Conservation (phyloP, 768 basidiomycete species). For the Russula emetica region DNA sequence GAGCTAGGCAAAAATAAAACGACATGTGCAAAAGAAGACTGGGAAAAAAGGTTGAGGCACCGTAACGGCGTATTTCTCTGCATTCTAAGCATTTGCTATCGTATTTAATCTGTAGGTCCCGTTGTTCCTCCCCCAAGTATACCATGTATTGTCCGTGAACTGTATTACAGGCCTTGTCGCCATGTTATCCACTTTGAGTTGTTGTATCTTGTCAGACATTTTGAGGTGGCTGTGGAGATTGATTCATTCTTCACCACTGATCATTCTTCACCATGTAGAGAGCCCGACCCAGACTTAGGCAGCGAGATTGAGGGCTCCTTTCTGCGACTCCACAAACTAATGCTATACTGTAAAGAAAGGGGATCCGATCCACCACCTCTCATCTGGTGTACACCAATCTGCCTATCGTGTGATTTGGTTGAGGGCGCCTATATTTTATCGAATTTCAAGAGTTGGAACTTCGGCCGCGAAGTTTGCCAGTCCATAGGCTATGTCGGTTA, state of each 20-base stretch:
- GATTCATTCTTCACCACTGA: not conserved
- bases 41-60: slow-evolving; percentile 15
- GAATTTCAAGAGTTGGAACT: too few species aligned
- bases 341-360: slow-evolving; percentile 43
- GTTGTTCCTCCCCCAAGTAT: not conserved
- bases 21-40: slow-evolving; percentile 30
- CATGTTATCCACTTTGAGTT: slow-evolving; percentile 9
- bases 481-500: too few species aligned
- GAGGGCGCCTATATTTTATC: too few species aligned
- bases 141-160: slow-evolving; percentile 13
- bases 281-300: slow-evolving; percentile 62
- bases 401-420: not conserved
- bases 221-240: not conserved
- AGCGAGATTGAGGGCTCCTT: slow-evolving; percentile 56
- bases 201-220: not conserved
- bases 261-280: slow-evolving; percentile 28
- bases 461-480: too few species aligned
- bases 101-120: slow-evolving; percentile 6
- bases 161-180: slow-evolving; percentile 7
- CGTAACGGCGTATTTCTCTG: not conserved
- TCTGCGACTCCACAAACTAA: slow-evolving; percentile 57
- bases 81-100: slow-evolving; percentile 5
- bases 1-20: slow-evolving; percentile 33
- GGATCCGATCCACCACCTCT: slow-evolving; percentile 22
- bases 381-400: slow-evolving; percentile 34